Evolutionary conservation across 495 filamentous ascomycete genomes (phyloP), one percentile per base, ranked within the genome.

Genomic region (Daldinia loculata): DNA sequence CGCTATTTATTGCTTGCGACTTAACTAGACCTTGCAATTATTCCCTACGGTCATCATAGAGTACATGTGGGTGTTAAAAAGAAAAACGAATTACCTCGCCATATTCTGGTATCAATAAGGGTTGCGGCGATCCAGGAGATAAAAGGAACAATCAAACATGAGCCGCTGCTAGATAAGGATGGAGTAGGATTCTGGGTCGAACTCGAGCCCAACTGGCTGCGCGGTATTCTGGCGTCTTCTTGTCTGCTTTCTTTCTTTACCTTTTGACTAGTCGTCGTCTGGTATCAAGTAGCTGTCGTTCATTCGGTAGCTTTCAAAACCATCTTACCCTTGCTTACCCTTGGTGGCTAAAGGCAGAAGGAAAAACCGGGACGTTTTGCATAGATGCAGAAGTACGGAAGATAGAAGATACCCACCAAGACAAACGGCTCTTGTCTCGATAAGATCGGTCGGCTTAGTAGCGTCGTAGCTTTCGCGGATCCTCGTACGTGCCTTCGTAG

Each of bases 381-480:
- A 61, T 29, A 70, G 66, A 74, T 66, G 74, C 61, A 67, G 59
- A 71, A 59, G 64, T 69, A 79, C 67, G 76, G 76, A 74, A 80
- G 69, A 75, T 63, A 77, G 69, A 71, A 78, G 74, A 79, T 80
- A 84, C 82, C 82, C 82, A 84, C 80, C 80, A 72, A 78, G 72
- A 80, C 72, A 81, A 81, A 75, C 78, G 72, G 74, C 69, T 67
- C 69, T 68, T 70, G 75, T 72, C 72, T 75, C 64, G 72, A 76
- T 66, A 72, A 71, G 62, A 64, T 65, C 38, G 48, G 65, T 74
- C 69, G 63, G 74, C 65, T 79, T 76, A 93, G 83, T 94, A 94
- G 75, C 92, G 89, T 79, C 91, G 88, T 75, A 92, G 86, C 76
- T 89, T 91, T 62, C 93, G 88, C 39, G 91, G 88, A 78, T 95